Evolutionary conservation across 2,329 filamentous ascomycete species (phyloP), one percentile per base, ranked within the genome.

Genomic region (Didymella pinodella): DNA sequence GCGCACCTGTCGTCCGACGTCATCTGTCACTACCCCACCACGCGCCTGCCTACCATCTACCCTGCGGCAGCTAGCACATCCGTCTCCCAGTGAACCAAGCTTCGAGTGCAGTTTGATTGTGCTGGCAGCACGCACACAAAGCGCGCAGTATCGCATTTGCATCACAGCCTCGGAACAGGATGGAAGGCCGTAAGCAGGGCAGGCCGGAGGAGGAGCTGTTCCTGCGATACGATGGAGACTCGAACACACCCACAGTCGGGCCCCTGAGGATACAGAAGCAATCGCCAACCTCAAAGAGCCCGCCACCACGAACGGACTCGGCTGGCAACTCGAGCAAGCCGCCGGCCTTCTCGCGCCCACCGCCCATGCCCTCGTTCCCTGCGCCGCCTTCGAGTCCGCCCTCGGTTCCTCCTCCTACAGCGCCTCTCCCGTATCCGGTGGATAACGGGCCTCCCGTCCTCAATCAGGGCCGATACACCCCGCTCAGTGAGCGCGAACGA

Each of bases 251-350:
- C 57, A 91, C 90, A 18, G 86, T 96, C 67, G 91, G 91, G 70
- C 93, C 93, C 60, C 79, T 97, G 78, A 87, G 92, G 72, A 96
- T 96, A 75, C 89, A 89, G 81, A 96, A 96, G 78, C 87, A 89
- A 56, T 86, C 88, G 71, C 79, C 48, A 69, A 61, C 58, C 10
- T 80, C 83, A 48, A 79, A 71, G 66, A 76, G 78, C 58, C 79
- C 78, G 46, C 86, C 86, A 68, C 86, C 85, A 48, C 82, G 70
- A 70, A 71, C 76, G 72, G 69, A 78, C 88, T 92, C 74, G 84
- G 88, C 90, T 54, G 89, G 88, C 55, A 90, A 88, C 79, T 90
- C 71, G 32, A 74, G 64, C 57, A 70, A 73, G 62, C 63, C 65
- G 22, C 67, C 73, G 11, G 67, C 66, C 43, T 77, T 76, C 67